Evolutionary conservation across 805 yeast species (phyloP).

Genomic region (Tetrapisispora taiwanensis): DNA sequence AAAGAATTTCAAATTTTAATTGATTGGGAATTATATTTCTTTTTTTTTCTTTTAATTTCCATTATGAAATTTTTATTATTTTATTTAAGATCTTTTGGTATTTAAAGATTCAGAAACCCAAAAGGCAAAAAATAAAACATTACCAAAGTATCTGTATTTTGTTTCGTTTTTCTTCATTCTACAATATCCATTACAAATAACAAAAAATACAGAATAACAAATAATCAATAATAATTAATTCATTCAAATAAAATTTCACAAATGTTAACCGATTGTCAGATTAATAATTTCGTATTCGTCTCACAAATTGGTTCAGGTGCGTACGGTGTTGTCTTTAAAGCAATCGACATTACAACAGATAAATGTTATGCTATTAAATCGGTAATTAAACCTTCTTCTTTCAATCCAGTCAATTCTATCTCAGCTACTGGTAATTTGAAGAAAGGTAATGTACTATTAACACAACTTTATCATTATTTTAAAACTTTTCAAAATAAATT

Average conservation of each 20-base stretch:
- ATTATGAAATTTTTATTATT: too few relatives aligned
- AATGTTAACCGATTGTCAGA: conserved; percentile 12
- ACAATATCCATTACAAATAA: not conserved
- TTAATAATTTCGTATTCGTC: conserved; percentile 21
- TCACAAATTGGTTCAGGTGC: conserved; percentile 63
- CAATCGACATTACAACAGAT: conserved; percentile 43
- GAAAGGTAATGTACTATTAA: conserved; percentile 3
- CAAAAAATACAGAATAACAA: not conserved
- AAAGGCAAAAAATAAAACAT: too few relatives aligned
- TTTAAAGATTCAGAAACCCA: too few relatives aligned
- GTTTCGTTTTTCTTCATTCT: too few relatives aligned
- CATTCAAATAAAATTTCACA: too few relatives aligned
- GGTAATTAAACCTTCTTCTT: conserved; percentile 39
- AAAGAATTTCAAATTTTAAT: not conserved
- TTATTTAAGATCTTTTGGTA: too few relatives aligned
- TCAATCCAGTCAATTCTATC: conserved; percentile 17
- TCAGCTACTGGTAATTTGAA: conserved; percentile 5
- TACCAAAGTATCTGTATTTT: too few relatives aligned
- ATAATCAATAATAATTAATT: too few relatives aligned
- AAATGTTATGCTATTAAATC: conserved; percentile 61
- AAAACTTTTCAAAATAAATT: conserved; percentile 14
- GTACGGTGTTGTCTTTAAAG: conserved; percentile 70
- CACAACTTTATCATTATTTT: conserved; percentile 6
- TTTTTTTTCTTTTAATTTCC: too few relatives aligned
- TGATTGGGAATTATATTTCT: too few relatives aligned